phyloP scores from a whole-genome alignment of 176 grass and related monocot species.

The Raddia guianensis region DNA sequence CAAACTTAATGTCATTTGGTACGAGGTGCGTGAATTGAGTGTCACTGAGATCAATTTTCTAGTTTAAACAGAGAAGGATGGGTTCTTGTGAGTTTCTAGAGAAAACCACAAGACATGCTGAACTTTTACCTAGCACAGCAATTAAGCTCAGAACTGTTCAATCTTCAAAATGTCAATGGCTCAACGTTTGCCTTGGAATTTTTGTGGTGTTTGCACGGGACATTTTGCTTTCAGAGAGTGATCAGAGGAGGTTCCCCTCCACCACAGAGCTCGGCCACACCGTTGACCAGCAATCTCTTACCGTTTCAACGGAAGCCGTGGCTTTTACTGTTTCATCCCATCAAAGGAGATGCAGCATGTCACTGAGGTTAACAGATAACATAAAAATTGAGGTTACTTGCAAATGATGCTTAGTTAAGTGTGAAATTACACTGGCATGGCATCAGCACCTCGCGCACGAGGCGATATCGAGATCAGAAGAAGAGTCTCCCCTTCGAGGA shows the following conservation, averaged over 20 bases:
- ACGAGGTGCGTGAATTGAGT: no score
- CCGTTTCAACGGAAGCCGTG: conserved; percentile 29
- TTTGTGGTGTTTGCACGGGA: not conserved
- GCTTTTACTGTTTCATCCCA: not conserved
- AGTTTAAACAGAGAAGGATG: not conserved
- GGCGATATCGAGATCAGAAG: conserved; percentile 3
- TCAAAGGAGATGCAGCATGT: not conserved
- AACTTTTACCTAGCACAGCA: not conserved
- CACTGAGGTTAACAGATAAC: not conserved
- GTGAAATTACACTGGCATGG: conserved; percentile 7
- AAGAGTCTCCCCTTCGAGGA: not conserved
- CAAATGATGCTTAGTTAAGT: not conserved
- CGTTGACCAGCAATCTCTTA: conserved; percentile 22
- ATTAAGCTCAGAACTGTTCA: not conserved
- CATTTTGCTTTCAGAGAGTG: not conserved
- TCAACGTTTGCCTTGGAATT: not conserved
- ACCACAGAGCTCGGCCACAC: not conserved
- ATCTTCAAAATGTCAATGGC: not conserved
- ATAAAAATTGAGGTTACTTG: not conserved
- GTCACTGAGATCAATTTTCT: no score
- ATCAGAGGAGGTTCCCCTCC: not conserved
- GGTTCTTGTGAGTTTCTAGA: not conserved
- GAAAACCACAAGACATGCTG: not conserved
- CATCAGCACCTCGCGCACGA: not conserved
- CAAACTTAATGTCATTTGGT: no score